These are phyloP conservation scores for Primulina eburnea DNA, from an alignment of 257 asterid species.

Conservation along the genomic window DNA sequence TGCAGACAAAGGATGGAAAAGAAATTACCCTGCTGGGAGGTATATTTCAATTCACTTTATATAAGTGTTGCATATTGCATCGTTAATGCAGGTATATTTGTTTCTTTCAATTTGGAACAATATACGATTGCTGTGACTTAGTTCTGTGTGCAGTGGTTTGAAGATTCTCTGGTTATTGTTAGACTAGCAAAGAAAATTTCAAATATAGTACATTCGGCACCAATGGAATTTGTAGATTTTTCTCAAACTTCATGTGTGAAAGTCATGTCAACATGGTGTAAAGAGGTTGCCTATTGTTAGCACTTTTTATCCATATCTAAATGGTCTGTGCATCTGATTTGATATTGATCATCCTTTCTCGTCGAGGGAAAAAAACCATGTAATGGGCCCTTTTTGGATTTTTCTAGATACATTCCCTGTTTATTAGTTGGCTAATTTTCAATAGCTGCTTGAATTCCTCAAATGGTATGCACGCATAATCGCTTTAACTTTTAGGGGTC, in stretches of 20 bases:
- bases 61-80: background rate
- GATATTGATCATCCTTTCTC: background rate
- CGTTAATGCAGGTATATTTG: background rate
- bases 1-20: conserved; percentile 54
- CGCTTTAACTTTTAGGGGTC: background rate
- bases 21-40: conserved; percentile 74
- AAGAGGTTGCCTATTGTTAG: no score
- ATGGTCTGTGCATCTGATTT: background rate
- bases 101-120: background rate
- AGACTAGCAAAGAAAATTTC: background rate
- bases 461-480: background rate
- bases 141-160: background rate
- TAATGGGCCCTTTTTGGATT: background rate
- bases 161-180: background rate
- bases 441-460: background rate
- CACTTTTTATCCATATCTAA: background rate
- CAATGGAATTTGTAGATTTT: background rate
- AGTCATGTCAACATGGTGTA: no score
- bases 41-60: conserved; percentile 20
- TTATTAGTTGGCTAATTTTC: background rate
- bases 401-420: background rate
- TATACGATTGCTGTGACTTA: background rate
- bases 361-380: background rate
- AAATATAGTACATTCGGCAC: background rate
- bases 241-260: no score